phyloP scores from a whole-genome alignment of 306 rosid genomes.

The Cucurbita maxima region DNA sequence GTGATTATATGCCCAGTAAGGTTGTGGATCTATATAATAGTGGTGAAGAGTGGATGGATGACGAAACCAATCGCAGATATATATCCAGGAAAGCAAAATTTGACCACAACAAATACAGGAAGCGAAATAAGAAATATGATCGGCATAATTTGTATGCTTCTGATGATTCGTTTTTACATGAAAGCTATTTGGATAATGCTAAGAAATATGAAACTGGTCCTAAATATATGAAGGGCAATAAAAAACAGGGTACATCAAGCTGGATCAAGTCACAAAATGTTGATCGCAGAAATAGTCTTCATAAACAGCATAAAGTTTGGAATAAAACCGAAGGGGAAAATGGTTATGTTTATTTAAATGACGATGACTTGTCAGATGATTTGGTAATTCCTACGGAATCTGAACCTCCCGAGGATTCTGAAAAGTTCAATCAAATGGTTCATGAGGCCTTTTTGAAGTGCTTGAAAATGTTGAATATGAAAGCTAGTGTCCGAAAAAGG shows the following conservation, averaged over 20 bases:
- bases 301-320: constrained; percentile 51
- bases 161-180: constrained; percentile 36
- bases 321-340: constrained; percentile 38
- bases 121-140: constrained; percentile 23
- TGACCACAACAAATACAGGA: constrained; percentile 29
- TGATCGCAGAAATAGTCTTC: constrained; percentile 34
- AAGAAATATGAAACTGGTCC: constrained; percentile 30
- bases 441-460: constrained; percentile 57
- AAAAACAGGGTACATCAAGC: constrained; percentile 40
- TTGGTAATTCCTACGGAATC: constrained; percentile 29
- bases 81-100: constrained; percentile 28
- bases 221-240: constrained; percentile 35
- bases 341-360: constrained; percentile 29
- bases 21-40: constrained; percentile 35
- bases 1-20: constrained; percentile 36
- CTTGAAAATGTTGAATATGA: constrained; percentile 60
- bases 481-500: constrained; percentile 43
- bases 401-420: constrained; percentile 60
- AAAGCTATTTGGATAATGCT: constrained; percentile 19
- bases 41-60: constrained; percentile 50
- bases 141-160: constrained; percentile 28
- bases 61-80: constrained; percentile 26
- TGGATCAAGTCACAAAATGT: constrained; percentile 33
- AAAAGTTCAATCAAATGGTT: constrained; percentile 61
- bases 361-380: constrained; percentile 47